Conservation (phyloP, 805 yeast species). For the Kodamaea sagamina region DNA sequence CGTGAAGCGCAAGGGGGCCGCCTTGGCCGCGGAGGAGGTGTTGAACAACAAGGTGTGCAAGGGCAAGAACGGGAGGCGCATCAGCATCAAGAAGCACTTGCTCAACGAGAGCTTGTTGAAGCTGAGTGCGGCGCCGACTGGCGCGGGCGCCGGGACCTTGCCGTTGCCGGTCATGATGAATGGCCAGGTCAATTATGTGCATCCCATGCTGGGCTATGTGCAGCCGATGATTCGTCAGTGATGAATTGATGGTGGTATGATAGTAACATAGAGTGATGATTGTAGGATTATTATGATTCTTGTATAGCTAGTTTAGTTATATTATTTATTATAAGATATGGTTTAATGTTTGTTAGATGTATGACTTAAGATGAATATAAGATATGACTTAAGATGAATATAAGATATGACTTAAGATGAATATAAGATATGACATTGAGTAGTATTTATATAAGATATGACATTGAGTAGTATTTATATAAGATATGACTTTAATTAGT, state of each 20-base stretch:
- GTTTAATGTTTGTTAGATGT: no score
- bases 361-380: no score
- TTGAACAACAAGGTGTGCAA: constrained; percentile 45
- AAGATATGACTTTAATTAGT: no score
- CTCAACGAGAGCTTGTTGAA: constrained; percentile 17
- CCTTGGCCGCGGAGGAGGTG: constrained; percentile 35
- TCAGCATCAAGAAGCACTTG: constrained; percentile 34
- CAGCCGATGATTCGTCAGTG: constrained; percentile 2
- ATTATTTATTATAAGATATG: no score
- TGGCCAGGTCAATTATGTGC: constrained; percentile 6
- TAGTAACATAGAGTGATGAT: not conserved
- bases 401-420: no score
- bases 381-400: no score
- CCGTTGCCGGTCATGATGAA: constrained; percentile 11
- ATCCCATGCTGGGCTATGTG: constrained; percentile 6
- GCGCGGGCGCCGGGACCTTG: constrained; percentile 12
- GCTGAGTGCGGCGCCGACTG: constrained; percentile 9
- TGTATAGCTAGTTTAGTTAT: no score
- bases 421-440: no score
- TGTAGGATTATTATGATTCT: no score
- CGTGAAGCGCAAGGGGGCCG: constrained; percentile 33
- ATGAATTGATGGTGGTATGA: not conserved
- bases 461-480: no score
- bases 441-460: no score
- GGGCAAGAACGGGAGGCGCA: constrained; percentile 46